Conservation (phyloP, 371 early-diverging fungal genomes). For the Apophysomyces ossiformis region DNA sequence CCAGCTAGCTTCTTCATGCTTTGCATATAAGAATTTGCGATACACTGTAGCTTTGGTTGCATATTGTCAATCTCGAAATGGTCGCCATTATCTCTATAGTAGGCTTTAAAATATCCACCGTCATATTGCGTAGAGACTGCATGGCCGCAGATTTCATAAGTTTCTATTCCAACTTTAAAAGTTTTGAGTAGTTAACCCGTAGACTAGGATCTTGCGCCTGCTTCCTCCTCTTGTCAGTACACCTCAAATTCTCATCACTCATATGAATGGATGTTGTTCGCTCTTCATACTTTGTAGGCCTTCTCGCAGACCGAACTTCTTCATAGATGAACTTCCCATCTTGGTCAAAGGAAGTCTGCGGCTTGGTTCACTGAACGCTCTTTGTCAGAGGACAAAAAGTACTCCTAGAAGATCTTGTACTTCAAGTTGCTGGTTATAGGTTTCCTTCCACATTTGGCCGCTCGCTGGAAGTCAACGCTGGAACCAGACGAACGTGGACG, state of each 20-base stretch:
- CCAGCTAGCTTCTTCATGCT: background rate
- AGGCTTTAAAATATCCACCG: background rate
- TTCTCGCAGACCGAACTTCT: constrained; percentile 15
- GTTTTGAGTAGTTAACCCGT: background rate
- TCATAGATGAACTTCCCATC: constrained; percentile 6
- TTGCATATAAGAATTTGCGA: background rate
- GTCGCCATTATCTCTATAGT: background rate
- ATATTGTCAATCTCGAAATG: background rate
- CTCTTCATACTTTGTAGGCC: constrained; percentile 7
- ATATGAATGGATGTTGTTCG: no score
- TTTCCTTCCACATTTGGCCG: no score
- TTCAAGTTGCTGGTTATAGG: no score
- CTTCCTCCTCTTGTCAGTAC: background rate
- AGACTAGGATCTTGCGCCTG: background rate
- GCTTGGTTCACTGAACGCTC: background rate
- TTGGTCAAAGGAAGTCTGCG: constrained; percentile 14
- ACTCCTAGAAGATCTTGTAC: no score
- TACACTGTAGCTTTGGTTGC: background rate
- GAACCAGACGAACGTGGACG: no score
- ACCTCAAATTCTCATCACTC: no score
- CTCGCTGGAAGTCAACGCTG: no score
- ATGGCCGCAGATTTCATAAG: background rate
- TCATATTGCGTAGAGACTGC: background rate
- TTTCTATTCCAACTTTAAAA: background rate
- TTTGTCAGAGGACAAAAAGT: no score